Conservation (phyloP, 371 early-diverging fungal genomes). For the Scutellospora calospora region DNA sequence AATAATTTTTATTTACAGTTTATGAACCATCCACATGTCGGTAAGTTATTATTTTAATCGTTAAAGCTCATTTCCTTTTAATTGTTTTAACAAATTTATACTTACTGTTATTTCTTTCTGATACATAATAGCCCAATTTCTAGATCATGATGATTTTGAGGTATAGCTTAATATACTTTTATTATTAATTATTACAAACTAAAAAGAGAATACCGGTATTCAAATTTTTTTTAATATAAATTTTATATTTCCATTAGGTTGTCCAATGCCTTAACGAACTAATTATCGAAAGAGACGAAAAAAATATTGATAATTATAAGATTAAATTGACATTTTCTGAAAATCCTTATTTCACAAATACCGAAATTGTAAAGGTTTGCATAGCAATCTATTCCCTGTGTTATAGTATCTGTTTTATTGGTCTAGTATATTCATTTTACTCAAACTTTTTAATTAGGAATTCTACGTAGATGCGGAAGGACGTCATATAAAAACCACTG, state of each 20-base stretch:
- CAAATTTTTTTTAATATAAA: background rate
- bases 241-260: background rate
- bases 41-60: background rate
- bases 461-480: slow-evolving; percentile 3
- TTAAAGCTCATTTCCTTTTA: background rate
- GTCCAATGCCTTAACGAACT: background rate
- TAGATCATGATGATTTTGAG: slow-evolving; percentile 12
- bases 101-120: background rate
- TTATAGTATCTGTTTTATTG: background rate
- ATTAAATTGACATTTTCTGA: background rate
- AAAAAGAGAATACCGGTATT: no score
- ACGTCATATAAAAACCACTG: slow-evolving; percentile 10
- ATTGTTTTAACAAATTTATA: background rate
- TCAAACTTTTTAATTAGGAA: slow-evolving; percentile 6
- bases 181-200: no score
- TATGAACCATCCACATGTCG: background rate
- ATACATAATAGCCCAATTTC: background rate
- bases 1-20: background rate
- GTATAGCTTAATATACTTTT: background rate
- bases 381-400: background rate
- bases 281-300: slow-evolving; percentile 10
- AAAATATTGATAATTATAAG: background rate
- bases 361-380: slow-evolving; percentile 4
- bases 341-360: slow-evolving; percentile 10
- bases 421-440: background rate